These are phyloP conservation scores for Ophiosphaerella korrae DNA, from an alignment of 2,329 filamentous ascomycete genomes.

Conservation along the genomic window DNA sequence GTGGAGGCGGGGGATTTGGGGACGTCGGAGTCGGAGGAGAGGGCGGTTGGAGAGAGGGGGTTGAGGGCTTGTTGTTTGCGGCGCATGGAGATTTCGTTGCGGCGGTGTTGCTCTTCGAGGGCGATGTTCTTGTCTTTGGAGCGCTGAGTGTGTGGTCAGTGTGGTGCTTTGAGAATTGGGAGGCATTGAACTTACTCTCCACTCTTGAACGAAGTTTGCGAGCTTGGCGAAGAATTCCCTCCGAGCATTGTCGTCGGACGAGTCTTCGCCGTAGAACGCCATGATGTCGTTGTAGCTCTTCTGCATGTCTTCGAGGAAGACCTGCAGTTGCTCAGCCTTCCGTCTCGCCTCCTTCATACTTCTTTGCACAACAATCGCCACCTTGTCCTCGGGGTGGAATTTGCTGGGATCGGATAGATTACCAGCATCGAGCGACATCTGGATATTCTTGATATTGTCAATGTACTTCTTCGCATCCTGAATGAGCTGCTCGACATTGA, in stretches of 20 bases:
- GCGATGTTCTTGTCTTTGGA: constrained; percentile 89
- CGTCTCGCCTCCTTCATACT: constrained; percentile 95
- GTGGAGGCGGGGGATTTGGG: constrained; percentile 68
- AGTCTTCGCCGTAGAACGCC: constrained; percentile 94
- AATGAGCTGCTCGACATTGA: constrained; percentile 89
- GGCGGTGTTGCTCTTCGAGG: constrained; percentile 79
- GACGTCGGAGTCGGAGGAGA: constrained; percentile 50
- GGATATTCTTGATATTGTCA: constrained; percentile 91
- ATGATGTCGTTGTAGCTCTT: constrained; percentile 94
- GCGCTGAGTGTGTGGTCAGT: constrained; percentile 58
- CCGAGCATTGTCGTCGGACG: constrained; percentile 86
- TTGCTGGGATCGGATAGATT: constrained; percentile 96
- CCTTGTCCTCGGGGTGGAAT: constrained; percentile 96
- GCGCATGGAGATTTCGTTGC: constrained; percentile 91
- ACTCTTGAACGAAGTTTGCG: constrained; percentile 86
- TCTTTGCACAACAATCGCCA: constrained; percentile 86
- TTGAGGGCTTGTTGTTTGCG: constrained; percentile 66
- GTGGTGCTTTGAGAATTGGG: neutral
- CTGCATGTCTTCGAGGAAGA: constrained; percentile 92
- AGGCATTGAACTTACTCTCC: constrained; percentile 66
- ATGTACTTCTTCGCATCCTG: constrained; percentile 93
- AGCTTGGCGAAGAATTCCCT: constrained; percentile 96
- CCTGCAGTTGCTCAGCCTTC: constrained; percentile 93
- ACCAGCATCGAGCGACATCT: constrained; percentile 87
- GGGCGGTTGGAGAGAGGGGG: constrained; percentile 60